Percentiles rank a stretch among this genome's conserved stretches.
Evolutionary conservation across 805 yeast species (phyloP).

Genomic region (Debaryomyces maramus): DNA sequence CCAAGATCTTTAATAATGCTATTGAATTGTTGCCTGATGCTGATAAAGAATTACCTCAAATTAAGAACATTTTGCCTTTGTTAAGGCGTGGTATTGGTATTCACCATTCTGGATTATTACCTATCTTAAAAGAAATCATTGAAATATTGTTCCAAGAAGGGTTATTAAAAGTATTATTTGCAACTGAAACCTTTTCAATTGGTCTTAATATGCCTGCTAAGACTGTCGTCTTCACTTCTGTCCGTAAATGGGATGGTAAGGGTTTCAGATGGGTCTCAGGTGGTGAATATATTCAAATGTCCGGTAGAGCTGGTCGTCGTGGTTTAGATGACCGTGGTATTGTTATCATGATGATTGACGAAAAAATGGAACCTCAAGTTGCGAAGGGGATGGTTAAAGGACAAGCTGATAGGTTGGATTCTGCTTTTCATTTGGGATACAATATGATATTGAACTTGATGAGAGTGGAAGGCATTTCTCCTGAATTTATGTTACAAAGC

Average conservation of each 20-base stretch:
- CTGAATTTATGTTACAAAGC: conserved; percentile 93
- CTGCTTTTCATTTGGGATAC: conserved; percentile 96
- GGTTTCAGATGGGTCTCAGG: conserved; percentile 99
- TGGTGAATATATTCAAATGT: conserved; percentile 99
- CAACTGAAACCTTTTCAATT: conserved; percentile 97
- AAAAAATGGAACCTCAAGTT: conserved; percentile 98
- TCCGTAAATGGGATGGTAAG: conserved; percentile 97
- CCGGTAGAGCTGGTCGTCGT: conserved; percentile 99
- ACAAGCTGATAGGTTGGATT: conserved; percentile 94
- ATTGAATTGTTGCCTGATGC: conserved; percentile 82
- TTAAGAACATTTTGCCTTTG: conserved; percentile 84
- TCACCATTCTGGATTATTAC: conserved; percentile 95
- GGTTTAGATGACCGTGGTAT: conserved; percentile 99
- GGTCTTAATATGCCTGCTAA: conserved; percentile 99
- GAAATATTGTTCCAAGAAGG: conserved; percentile 98
- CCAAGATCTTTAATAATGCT: conserved; percentile 90
- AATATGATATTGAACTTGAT: conserved; percentile 94
- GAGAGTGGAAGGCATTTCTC: conserved; percentile 98
- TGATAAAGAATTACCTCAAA: conserved; percentile 92
- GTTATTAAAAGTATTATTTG: conserved; percentile 87
- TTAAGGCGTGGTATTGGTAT: conserved; percentile 96
- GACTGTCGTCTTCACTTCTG: conserved; percentile 96
- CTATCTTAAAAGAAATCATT: conserved; percentile 90
- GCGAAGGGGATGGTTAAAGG: conserved; percentile 99
- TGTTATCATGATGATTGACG: conserved; percentile 99